Base-by-base conservation (phyloP, 2,329 filamentous ascomycete species). In the Fusarium sarcochroum region DNA sequence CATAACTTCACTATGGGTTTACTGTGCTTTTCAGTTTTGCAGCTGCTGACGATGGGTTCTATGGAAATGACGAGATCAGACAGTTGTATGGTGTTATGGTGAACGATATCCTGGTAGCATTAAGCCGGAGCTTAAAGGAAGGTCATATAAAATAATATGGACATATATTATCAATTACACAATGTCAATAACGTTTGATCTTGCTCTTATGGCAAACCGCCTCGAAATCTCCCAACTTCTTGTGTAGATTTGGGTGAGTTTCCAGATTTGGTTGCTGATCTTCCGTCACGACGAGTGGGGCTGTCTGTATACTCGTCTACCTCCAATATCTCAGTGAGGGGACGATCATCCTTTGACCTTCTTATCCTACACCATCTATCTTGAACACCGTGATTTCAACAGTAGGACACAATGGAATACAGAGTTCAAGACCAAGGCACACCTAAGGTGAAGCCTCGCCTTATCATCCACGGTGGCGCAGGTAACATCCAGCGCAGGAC, bases 391-490 rank as follows among this genome's bases (percentile, higher is more conserved):
- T 34, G 40, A 7, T 3, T 17, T 27, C 11, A 9, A 11, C 8
- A 6, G 30, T 10, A 11, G n/a, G 37, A 23, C 20, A 57, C 18
- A 34, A 85, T 85, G 83, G 79, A 84, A 55, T 83, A 82, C 70
- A 81, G 77, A 55, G 59, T 48, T 27, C 69, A 65, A 55, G 5
- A 58, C 40, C 20, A 53, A 38, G 21, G 32, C 35, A 17, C 6
- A 21, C 51, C 66, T 21, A 76, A 65, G 47, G 62, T 84, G 34
- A 80, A 81, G 72, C 89, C 90, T 5, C 84, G 89, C 11, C 76
- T 92, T 32, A 90, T 92, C 74, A 87, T 93, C 73, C 90, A 93
- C 73, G 91, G 91, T 74, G 91, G 91, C 34, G 91, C 91, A 3
- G 91, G 91, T 47, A 90, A 91, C 74, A 89, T 93, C 70, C 84